Percentiles rank a stretch among this genome's conserved stretches.
Conservation (phyloP, 148 eudicot genomes). For the Cornus kousa region DNA sequence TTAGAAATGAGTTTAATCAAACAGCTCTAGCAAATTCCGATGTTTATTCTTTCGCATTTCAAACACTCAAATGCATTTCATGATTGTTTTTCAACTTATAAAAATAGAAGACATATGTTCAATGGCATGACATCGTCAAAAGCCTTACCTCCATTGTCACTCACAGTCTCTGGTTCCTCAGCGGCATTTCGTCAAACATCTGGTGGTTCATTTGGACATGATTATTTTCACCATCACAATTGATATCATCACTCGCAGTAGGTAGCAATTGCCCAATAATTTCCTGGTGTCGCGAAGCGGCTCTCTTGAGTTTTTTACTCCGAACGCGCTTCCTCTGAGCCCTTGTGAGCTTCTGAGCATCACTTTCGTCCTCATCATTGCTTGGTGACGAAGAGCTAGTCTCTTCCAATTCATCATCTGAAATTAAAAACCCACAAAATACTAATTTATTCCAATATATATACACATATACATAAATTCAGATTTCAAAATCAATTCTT, state of each 20-base stretch:
- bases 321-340: slow-evolving; percentile 62
- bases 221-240: not conserved
- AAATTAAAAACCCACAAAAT: not conserved
- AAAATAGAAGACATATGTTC: not conserved
- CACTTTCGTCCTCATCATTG: slow-evolving; percentile 26
- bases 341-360: slow-evolving; percentile 41
- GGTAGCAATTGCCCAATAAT: slow-evolving; percentile 53
- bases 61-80: not conserved
- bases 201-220: slow-evolving; percentile 12
- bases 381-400: slow-evolving; percentile 10
- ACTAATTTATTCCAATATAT: not conserved
- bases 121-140: not conserved
- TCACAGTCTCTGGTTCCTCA: slow-evolving; percentile 13
- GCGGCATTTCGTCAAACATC: slow-evolving; percentile 45
- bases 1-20: too few relatives aligned
- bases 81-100: too few relatives aligned
- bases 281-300: slow-evolving; percentile 27
- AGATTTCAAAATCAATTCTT: too few relatives aligned
- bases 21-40: not conserved
- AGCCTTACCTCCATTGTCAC: slow-evolving; percentile 16
- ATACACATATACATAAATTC: not conserved
- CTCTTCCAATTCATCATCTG: slow-evolving; percentile 30
- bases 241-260: not conserved
- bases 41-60: not conserved
- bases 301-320: slow-evolving; percentile 50